Base-by-base conservation (phyloP, 345 rosid genomes). In the Noccaea caerulescens region DNA sequence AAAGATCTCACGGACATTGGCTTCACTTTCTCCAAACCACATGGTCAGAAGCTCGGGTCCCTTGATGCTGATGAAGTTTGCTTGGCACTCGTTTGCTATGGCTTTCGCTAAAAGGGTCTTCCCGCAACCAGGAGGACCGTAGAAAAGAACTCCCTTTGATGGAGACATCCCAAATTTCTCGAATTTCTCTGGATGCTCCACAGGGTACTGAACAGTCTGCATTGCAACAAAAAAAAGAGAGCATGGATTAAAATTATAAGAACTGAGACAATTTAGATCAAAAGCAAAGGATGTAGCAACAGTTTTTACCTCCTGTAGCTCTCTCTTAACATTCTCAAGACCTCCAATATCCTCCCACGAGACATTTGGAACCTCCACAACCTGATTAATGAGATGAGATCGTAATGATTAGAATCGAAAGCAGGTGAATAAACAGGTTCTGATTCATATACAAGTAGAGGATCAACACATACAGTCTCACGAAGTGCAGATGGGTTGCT, bases 1-100 rank as follows among this genome's bases (percentile, higher is more conserved):
- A 63, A 93, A 93, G 56, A 93, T 93, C 76, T 93, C 98, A 46
- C 98, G 86, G 1, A 93, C 98, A 42, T 93, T 93, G 33, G 98
- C 98, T 64, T 93, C 98, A 66, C 97, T 93, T 78, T 93, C 96
- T 49, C 97, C 97, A 69, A 93, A 93, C 98, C 98, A 93, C 98
- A 93, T 93, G 4, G 97, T 93, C 11, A 93, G 97, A 75, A 93
- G 82, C 76, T 92, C 98, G 0, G 98, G 98, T 60, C 98, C 98
- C 79, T 92, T 92, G 79, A 92, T 73, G 54, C 98, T 93, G 69
- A 93, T 93, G 84, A 93, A 90, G 81, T 93, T 93, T 13, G 98
- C 97, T 76, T 93, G 98, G 63, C 98, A 93, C 69, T 93, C 97
- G 66, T 93, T 93, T 32, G 97, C 98, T 71, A 93, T 93, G 67